A percentile compares a stretch with the other conserved stretches of the same genome.
Evolutionary conservation across 306 rosid species (phyloP).

Genomic region (Fragaria nilgerrensis): DNA sequence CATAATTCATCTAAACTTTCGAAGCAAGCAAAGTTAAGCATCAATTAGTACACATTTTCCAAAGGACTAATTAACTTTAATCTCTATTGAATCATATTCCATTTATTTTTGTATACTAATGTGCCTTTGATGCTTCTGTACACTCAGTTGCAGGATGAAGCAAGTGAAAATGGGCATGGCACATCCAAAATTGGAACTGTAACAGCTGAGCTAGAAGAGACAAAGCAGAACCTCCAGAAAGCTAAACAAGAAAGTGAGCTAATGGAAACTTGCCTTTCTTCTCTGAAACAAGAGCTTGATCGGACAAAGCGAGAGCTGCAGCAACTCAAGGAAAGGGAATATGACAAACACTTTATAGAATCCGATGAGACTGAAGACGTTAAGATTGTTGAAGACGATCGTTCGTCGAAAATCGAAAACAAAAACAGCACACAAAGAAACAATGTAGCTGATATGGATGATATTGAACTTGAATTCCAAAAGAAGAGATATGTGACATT

Average conservation of each 20-base stretch:
- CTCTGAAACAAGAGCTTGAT: slow-evolving; percentile 72
- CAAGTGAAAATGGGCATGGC: slow-evolving; percentile 34
- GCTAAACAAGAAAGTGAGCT: slow-evolving; percentile 73
- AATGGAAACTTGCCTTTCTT: slow-evolving; percentile 68
- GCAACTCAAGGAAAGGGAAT: slow-evolving; percentile 42
- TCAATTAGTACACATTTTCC: background rate
- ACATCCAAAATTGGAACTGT: slow-evolving; percentile 44
- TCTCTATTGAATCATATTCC: background rate
- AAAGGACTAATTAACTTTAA: background rate
- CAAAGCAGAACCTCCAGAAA: slow-evolving; percentile 60
- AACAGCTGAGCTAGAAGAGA: slow-evolving; percentile 67
- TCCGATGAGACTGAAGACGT: slow-evolving; percentile 52
- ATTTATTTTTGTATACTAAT: background rate
- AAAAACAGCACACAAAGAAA: slow-evolving; percentile 24
- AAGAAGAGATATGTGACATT: slow-evolving; percentile 88
- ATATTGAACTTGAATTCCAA: slow-evolving; percentile 57
- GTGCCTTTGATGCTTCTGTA: no score
- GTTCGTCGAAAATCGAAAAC: slow-evolving; percentile 31
- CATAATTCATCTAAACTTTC: background rate
- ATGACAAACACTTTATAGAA: slow-evolving; percentile 39
- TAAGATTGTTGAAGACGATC: slow-evolving; percentile 47
- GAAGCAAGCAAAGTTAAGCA: slow-evolving; percentile 16
- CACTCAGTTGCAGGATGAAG: slow-evolving; percentile 46
- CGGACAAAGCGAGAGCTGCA: slow-evolving; percentile 65
- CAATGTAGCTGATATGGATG: background rate